Percentiles rank a stretch among this genome's conserved stretches.
These are phyloP conservation scores for Tuber calosporum DNA, from an alignment of 495 filamentous ascomycete species.

Conservation along the genomic window DNA sequence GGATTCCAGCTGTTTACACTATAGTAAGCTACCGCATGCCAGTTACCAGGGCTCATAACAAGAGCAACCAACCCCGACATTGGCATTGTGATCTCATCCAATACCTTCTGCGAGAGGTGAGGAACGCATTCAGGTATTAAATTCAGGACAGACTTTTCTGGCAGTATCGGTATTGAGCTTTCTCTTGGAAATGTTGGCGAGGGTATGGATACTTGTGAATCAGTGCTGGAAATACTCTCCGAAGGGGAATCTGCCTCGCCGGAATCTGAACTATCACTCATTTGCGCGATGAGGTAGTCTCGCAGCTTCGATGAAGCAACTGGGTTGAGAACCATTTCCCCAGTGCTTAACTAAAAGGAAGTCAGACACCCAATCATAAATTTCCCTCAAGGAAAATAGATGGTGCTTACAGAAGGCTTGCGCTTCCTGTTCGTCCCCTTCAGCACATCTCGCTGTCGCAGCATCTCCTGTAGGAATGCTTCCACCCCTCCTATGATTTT, in stretches of 20 bases:
- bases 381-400: background rate
- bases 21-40: slow-evolving; percentile 21
- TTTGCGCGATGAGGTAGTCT: slow-evolving; percentile 12
- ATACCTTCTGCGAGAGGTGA: slow-evolving; percentile 21
- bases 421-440: slow-evolving; percentile 25
- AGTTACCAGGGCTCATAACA: background rate
- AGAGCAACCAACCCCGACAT: slow-evolving; percentile 29
- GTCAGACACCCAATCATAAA: slow-evolving; percentile 18
- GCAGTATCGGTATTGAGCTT: slow-evolving; percentile 11
- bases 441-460: slow-evolving; percentile 21
- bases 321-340: slow-evolving; percentile 14
- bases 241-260: slow-evolving; percentile 29
- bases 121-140: slow-evolving; percentile 21
- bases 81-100: slow-evolving; percentile 33
- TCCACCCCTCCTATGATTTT: slow-evolving; percentile 20
- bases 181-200: slow-evolving; percentile 27
- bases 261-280: slow-evolving; percentile 30
- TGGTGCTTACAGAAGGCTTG: slow-evolving; percentile 32
- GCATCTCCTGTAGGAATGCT: slow-evolving; percentile 30
- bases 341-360: slow-evolving; percentile 17
- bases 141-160: slow-evolving; percentile 29
- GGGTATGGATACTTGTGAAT: slow-evolving; percentile 25
- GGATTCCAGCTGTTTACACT: slow-evolving; percentile 30
- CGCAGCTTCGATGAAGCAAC: slow-evolving; percentile 10
- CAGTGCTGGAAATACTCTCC: slow-evolving; percentile 27